These are phyloP conservation scores for Pseudogymnoascus sp. DNA, from an alignment of 2,329 filamentous ascomycete species.

Conservation along the genomic window DNA sequence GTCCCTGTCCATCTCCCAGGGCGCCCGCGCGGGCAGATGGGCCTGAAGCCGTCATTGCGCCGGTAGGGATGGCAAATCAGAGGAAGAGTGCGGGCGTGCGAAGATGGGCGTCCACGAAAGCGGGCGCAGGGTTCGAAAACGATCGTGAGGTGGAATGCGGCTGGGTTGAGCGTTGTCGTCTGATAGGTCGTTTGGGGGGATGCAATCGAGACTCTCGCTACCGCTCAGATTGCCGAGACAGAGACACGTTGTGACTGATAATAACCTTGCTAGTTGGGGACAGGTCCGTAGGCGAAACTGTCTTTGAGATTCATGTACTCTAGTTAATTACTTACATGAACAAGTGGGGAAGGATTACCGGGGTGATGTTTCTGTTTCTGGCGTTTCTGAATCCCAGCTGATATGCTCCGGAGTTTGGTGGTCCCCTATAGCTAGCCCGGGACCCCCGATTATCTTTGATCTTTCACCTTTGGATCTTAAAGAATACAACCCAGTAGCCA, in stretches of 20 bases:
- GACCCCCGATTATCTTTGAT: conserved; percentile 7
- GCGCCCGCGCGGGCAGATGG: conserved; percentile 54
- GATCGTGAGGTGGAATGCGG: conserved; percentile 4
- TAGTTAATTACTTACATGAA: conserved; percentile 9
- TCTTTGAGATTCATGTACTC: conserved; percentile 8
- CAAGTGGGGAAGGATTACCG: background rate
- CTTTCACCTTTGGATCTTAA: background rate
- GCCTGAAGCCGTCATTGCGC: conserved; percentile 75
- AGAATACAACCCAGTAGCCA: conserved; percentile 1
- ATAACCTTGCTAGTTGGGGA: conserved; percentile 1
- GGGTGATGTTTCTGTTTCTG: background rate
- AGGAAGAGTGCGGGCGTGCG: background rate
- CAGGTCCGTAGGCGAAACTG: conserved; percentile 2
- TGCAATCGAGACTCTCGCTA: conserved; percentile 10
- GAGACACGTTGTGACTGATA: background rate
- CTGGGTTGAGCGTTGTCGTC: background rate
- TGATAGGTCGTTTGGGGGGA: conserved; percentile 6
- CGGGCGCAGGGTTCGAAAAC: conserved; percentile 6
- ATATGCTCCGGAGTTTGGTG: background rate
- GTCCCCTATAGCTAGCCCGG: background rate
- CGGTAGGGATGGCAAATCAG: background rate
- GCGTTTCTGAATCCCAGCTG: background rate
- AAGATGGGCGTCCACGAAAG: conserved; percentile 2
- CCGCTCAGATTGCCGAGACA: conserved; percentile 3
- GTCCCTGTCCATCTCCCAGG: background rate